phyloP scores from a whole-genome alignment of 2,329 filamentous ascomycete species.

The Curvularia spicifera region DNA sequence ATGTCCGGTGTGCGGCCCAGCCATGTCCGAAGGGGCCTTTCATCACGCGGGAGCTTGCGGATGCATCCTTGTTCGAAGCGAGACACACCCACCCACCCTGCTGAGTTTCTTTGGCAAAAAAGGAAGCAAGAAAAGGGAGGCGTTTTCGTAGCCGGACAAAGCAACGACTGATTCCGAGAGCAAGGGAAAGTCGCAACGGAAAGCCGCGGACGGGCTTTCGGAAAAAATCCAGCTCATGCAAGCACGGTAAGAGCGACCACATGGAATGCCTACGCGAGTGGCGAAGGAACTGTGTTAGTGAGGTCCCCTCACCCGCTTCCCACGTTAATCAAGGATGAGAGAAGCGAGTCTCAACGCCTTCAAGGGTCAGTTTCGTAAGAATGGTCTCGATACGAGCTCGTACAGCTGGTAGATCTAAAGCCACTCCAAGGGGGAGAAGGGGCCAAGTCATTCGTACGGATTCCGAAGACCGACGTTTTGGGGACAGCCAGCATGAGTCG shows the following conservation, averaged over 20 bases:
- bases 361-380: conserved; percentile 12
- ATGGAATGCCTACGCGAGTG: conserved; percentile 11
- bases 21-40: conserved; percentile 11
- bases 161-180: conserved; percentile 9
- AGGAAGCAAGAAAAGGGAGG: not conserved
- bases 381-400: conserved; percentile 16
- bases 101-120: conserved; percentile 5
- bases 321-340: conserved; percentile 4
- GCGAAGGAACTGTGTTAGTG: conserved; percentile 10
- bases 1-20: conserved; percentile 13
- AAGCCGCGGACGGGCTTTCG: conserved; percentile 9
- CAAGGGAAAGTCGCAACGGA: conserved; percentile 14
- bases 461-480: conserved; percentile 3
- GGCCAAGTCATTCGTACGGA: conserved; percentile 16
- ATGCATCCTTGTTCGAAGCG: conserved; percentile 8
- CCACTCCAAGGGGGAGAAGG: conserved; percentile 8
- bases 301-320: not conserved
- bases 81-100: conserved; percentile 1
- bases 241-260: conserved; percentile 12
- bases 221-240: conserved; percentile 17
- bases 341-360: conserved; percentile 18
- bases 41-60: conserved; percentile 11
- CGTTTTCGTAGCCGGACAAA: conserved; percentile 16
- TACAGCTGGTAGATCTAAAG: conserved; percentile 8
- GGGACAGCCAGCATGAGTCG: not conserved